These are phyloP conservation scores for Aspergillus alliaceus DNA, from an alignment of 2,329 filamentous ascomycete species.

Conservation along the genomic window DNA sequence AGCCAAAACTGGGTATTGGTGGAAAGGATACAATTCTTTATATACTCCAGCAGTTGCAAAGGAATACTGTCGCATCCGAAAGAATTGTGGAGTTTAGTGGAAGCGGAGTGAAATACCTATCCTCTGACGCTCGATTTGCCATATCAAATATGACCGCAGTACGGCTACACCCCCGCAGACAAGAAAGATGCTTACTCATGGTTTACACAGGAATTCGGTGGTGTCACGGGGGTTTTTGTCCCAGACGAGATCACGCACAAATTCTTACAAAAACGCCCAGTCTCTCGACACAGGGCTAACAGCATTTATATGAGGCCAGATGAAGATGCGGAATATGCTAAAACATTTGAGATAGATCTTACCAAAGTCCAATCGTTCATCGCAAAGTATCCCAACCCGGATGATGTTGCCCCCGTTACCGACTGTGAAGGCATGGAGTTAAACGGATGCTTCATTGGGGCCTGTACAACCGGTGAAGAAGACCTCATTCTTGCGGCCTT, in stretches of 20 bases:
- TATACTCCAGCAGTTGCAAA: slow-evolving; percentile 44
- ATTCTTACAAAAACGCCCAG: slow-evolving; percentile 37
- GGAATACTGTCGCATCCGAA: slow-evolving; percentile 48
- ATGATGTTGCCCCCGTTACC: slow-evolving; percentile 45
- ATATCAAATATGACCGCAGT: slow-evolving; percentile 50
- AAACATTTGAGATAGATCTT: slow-evolving; percentile 40
- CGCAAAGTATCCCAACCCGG: slow-evolving; percentile 44
- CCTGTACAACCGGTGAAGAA: slow-evolving; percentile 50
- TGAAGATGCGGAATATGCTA: slow-evolving; percentile 39
- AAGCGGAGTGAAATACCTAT: slow-evolving; percentile 40
- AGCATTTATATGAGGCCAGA: slow-evolving; percentile 43
- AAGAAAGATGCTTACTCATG: neutral
- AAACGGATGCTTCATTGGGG: slow-evolving; percentile 50
- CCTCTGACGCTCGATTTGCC: slow-evolving; percentile 47
- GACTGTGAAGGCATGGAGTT: slow-evolving; percentile 33
- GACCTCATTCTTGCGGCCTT: slow-evolving; percentile 46
- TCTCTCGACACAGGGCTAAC: slow-evolving; percentile 33
- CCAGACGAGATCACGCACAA: slow-evolving; percentile 39
- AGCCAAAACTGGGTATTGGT: slow-evolving; percentile 37
- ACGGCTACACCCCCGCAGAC: neutral
- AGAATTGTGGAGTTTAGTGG: slow-evolving; percentile 49
- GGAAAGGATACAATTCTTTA: slow-evolving; percentile 51
- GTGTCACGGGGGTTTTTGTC: slow-evolving; percentile 45
- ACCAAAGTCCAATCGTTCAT: slow-evolving; percentile 38
- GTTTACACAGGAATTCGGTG: slow-evolving; percentile 39